phyloP scores from a whole-genome alignment of 441 rosid species.

The Populus hybrid region DNA sequence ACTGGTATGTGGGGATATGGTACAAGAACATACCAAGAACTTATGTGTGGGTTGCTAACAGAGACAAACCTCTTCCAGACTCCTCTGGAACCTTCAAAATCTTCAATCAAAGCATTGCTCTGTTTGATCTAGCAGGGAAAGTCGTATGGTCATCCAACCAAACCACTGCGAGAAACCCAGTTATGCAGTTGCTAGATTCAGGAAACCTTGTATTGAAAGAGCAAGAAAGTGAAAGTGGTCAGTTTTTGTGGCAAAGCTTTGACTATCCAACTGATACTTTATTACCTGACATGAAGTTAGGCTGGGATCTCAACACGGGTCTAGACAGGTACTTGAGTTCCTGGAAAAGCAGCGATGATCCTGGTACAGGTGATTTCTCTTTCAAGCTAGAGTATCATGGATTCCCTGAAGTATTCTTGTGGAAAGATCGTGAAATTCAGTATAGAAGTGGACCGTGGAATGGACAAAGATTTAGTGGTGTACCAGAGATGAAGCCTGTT shows the following conservation, averaged over 20 bases:
- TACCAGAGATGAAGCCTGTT: conserved; percentile 68
- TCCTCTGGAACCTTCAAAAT: conserved; percentile 41
- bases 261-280: conserved; percentile 67
- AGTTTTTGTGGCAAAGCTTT: conserved; percentile 63
- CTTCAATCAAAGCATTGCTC: conserved; percentile 34
- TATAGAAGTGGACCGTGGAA: conserved; percentile 86
- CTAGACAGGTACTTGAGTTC: conserved; percentile 42
- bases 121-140: conserved; percentile 27
- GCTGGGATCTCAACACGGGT: conserved; percentile 49
- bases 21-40: conserved; percentile 45
- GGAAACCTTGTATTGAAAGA: conserved; percentile 71
- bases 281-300: conserved; percentile 65
- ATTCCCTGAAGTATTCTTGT: conserved; percentile 51
- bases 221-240: not conserved
- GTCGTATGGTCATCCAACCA: conserved; percentile 55
- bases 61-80: conserved; percentile 48
- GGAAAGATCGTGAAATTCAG: conserved; percentile 8
- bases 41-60: conserved; percentile 79
- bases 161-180: conserved; percentile 37
- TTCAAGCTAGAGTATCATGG: conserved; percentile 47
- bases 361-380: conserved; percentile 42
- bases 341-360: conserved; percentile 50
- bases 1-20: conserved; percentile 73
- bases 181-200: conserved; percentile 53
- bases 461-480: conserved; percentile 68